A percentile compares a stretch with the other conserved stretches of the same genome.
Evolutionary conservation across 805 yeast species (phyloP).

Genomic region (Sporopachydermia lactativora): DNA sequence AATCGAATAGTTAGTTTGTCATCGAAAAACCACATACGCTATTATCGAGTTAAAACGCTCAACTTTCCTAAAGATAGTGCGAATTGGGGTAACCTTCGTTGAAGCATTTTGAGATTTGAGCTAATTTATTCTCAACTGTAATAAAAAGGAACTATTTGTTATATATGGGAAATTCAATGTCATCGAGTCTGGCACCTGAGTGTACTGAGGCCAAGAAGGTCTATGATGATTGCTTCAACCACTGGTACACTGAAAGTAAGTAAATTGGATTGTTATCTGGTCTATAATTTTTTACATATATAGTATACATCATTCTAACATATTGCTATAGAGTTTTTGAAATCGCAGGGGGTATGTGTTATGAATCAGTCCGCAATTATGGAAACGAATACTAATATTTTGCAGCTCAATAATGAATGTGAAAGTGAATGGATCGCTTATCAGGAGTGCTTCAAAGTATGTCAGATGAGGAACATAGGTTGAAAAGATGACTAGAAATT

Average conservation of each 20-base stretch:
- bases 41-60: conserved; percentile 1
- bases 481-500: conserved; percentile 1
- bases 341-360: conserved; percentile 22
- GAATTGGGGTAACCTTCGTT: conserved; percentile 1
- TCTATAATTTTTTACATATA: neutral
- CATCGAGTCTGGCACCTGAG: conserved; percentile 92
- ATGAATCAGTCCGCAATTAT: neutral
- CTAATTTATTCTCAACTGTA: conserved; percentile 1
- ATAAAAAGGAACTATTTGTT: conserved; percentile 1
- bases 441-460: conserved; percentile 69
- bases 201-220: conserved; percentile 76
- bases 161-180: conserved; percentile 57
- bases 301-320: conserved; percentile 3
- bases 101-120: neutral
- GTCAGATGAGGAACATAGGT: conserved; percentile 10
- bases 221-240: conserved; percentile 88
- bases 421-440: conserved; percentile 80
- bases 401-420: conserved; percentile 66
- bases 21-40: conserved; percentile 1
- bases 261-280: conserved; percentile 5
- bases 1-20: conserved; percentile 1
- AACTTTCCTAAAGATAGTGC: conserved; percentile 1
- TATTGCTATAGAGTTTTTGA: conserved; percentile 35
- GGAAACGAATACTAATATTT: neutral
- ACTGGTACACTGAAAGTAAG: conserved; percentile 82